Evolutionary conservation across 257 asterid species (phyloP).

Genomic region (Solanum virginianum): DNA sequence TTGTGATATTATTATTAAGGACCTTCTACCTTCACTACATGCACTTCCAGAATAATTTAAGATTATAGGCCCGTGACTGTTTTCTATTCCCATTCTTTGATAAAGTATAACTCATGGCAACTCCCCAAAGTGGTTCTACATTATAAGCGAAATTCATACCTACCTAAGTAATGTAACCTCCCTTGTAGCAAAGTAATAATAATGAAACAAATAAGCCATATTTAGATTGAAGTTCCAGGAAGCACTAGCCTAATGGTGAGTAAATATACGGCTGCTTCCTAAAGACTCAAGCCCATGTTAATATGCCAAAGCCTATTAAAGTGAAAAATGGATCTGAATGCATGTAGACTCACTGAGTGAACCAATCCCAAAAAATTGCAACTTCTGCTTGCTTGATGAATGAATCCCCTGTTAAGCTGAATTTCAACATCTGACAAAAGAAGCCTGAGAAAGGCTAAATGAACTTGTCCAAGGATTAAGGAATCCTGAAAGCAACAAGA

Average conservation of each 20-base stretch:
- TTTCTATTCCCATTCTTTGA: background rate
- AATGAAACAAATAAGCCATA: background rate
- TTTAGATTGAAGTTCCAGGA: background rate
- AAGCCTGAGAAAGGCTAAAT: constrained; percentile 63
- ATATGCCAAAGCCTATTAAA: background rate
- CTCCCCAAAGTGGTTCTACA: background rate
- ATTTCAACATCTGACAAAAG: constrained; percentile 57
- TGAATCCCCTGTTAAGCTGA: constrained; percentile 46
- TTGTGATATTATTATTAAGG: background rate
- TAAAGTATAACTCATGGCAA: background rate
- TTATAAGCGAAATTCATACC: background rate
- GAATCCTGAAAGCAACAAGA: constrained; percentile 51
- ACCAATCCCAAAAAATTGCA: constrained; percentile 70
- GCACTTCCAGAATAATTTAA: background rate
- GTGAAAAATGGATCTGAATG: background rate
- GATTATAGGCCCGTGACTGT: background rate
- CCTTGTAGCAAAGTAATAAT: background rate
- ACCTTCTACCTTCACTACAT: background rate
- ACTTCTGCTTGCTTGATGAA: constrained; percentile 58
- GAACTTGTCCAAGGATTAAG: constrained; percentile 81
- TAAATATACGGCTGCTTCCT: background rate
- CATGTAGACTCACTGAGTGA: constrained; percentile 49
- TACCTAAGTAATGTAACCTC: background rate
- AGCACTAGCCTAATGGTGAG: background rate
- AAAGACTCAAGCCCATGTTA: background rate